Evolutionary conservation across 176 grass and related monocot genomes (phyloP).

Genomic region (Carex kokanica): DNA sequence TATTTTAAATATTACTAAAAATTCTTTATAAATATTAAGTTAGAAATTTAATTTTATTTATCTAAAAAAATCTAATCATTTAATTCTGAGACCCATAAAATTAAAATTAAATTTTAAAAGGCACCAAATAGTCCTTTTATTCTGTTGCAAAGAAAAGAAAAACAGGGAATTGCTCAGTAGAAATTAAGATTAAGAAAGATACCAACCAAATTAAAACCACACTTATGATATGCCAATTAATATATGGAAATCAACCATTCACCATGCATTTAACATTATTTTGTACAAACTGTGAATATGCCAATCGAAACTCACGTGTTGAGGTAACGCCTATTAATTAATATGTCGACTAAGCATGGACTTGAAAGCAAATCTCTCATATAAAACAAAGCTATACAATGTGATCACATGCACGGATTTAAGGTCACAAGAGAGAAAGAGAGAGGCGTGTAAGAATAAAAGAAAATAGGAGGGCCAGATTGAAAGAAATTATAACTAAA

Average conservation of each 20-base stretch:
- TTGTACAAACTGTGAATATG: slow-evolving; percentile 19
- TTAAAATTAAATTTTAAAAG: not conserved
- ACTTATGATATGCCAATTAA: not conserved
- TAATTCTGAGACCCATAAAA: not conserved
- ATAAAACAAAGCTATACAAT: slow-evolving; percentile 33
- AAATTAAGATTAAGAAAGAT: not conserved
- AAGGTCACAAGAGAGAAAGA: slow-evolving; percentile 14
- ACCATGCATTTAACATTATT: not conserved
- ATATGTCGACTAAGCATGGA: not conserved
- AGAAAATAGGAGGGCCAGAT: slow-evolving; percentile 1
- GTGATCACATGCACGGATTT: slow-evolving; percentile 20
- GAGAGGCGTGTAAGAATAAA: not conserved
- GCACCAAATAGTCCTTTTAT: not conserved
- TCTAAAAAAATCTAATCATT: too few species aligned
- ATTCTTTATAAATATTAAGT: too few species aligned
- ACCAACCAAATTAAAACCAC: not conserved
- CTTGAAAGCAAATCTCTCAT: slow-evolving; percentile 24
- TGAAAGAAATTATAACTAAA: slow-evolving; percentile 18
- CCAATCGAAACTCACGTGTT: slow-evolving; percentile 13
- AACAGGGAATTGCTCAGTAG: not conserved
- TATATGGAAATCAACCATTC: not conserved
- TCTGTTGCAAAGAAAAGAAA: not conserved
- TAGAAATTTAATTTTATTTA: too few species aligned
- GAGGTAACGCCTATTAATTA: slow-evolving; percentile 7
- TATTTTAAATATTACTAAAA: too few species aligned